phyloP scores from a whole-genome alignment of 2,329 filamentous ascomycete species.

The Fusarium sp. region DNA sequence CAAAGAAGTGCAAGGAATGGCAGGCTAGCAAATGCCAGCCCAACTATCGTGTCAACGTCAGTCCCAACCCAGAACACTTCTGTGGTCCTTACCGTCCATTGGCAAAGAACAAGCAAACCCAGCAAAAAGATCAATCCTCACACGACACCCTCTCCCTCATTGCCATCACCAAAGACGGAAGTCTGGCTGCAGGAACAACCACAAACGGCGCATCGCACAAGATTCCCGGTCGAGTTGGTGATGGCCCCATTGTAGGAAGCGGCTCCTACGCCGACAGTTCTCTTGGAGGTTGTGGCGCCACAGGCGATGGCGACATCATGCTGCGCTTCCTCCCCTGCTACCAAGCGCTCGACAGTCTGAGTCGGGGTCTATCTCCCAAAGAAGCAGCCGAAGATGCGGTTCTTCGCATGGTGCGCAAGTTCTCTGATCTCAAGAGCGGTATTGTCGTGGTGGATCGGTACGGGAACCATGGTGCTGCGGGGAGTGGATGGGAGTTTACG shows the following conservation, averaged over 20 bases:
- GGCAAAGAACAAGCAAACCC: background rate
- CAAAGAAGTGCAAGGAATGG: constrained; percentile 57
- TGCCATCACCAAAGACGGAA: constrained; percentile 55
- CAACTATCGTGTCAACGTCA: constrained; percentile 62
- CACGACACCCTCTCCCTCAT: constrained; percentile 68
- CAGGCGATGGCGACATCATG: constrained; percentile 68
- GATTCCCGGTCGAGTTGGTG: constrained; percentile 65
- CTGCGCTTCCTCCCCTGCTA: constrained; percentile 68
- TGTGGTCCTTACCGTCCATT: constrained; percentile 62
- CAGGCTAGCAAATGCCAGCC: constrained; percentile 57
- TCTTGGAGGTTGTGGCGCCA: constrained; percentile 66
- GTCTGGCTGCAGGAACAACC: constrained; percentile 65
- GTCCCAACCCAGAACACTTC: constrained; percentile 54
- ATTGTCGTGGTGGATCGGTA: constrained; percentile 62
- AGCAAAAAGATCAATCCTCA: constrained; percentile 42
- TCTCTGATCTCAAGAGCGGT: constrained; percentile 59
- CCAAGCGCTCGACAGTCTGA: constrained; percentile 65
- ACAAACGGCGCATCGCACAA: constrained; percentile 67
- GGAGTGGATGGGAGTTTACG: constrained; percentile 65
- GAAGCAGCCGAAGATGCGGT: constrained; percentile 64
- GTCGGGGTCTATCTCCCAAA: constrained; percentile 59
- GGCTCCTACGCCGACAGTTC: constrained; percentile 66
- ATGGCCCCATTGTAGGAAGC: constrained; percentile 65
- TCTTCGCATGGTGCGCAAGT: constrained; percentile 59
- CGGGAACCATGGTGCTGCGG: constrained; percentile 63